Conservation (phyloP, 768 basidiomycete species). For the Paxillus involutus region DNA sequence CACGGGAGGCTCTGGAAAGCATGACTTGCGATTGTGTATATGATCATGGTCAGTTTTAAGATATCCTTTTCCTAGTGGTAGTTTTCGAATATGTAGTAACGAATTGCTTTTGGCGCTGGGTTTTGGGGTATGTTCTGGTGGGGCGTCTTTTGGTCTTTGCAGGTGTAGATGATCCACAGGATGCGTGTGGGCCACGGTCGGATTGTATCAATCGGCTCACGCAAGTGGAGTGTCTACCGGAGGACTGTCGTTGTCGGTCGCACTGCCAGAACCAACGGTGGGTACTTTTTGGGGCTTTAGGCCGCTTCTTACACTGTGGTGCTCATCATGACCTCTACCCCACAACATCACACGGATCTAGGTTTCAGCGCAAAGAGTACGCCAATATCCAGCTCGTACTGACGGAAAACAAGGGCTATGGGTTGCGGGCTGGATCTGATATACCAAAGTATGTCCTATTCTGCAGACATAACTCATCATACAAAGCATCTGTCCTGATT, state of each 20-base stretch:
- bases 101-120: slow-evolving; percentile 7
- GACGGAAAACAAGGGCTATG: slow-evolving; percentile 96
- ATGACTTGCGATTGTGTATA: slow-evolving; percentile 94
- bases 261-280: slow-evolving; percentile 95
- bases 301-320: background rate
- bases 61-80: slow-evolving; percentile 14
- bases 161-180: slow-evolving; percentile 60
- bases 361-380: slow-evolving; percentile 87
- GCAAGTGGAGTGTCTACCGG: slow-evolving; percentile 92
- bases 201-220: slow-evolving; percentile 98
- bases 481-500: background rate
- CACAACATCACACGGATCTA: slow-evolving; percentile 29
- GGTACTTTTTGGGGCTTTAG: slow-evolving; percentile 7
- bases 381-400: slow-evolving; percentile 85
- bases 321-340: slow-evolving; percentile 2
- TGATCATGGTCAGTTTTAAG: slow-evolving; percentile 66
- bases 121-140: slow-evolving; percentile 11
- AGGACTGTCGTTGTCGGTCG: slow-evolving; percentile 80
- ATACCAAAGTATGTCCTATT: slow-evolving; percentile 56
- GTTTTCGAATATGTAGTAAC: slow-evolving; percentile 33
- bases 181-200: slow-evolving; percentile 82
- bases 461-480: background rate
- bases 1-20: slow-evolving; percentile 86
- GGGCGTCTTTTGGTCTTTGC: slow-evolving; percentile 26
- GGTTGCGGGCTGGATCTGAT: slow-evolving; percentile 74